Conservation (phyloP, 2,329 filamentous ascomycete species). For the Pseudogymnoascus verrucosus region DNA sequence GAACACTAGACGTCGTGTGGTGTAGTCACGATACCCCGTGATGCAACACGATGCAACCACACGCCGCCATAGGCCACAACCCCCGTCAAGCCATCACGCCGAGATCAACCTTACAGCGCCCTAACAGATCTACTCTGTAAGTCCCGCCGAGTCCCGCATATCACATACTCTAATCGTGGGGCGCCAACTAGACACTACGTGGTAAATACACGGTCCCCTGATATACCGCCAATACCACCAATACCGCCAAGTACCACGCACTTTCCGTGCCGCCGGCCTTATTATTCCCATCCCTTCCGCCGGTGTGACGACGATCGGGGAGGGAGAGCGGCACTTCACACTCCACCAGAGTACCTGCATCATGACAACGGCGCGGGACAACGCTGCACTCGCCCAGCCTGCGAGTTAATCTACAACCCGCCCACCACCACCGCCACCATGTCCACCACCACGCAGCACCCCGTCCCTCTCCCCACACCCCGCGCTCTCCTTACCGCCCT, state of each 20-base stretch:
- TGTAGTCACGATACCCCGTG: constrained; percentile 1
- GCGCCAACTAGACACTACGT: neutral
- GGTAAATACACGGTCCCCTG: neutral
- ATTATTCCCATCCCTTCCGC: constrained; percentile 6
- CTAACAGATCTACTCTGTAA: neutral
- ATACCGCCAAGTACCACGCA: neutral
- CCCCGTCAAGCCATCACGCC: neutral
- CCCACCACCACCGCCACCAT: neutral
- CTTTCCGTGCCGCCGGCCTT: neutral
- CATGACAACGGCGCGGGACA: constrained; percentile 8
- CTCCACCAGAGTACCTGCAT: constrained; percentile 5
- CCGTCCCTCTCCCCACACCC: constrained; percentile 18
- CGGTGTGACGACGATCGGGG: neutral
- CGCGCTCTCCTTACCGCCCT: constrained; percentile 24
- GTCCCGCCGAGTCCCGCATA: neutral
- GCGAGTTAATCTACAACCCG: neutral
- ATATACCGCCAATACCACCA: neutral
- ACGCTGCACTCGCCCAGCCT: neutral
- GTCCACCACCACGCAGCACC: neutral
- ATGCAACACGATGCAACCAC: constrained; percentile 3
- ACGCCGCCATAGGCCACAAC: neutral
- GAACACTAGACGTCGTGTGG: neutral
- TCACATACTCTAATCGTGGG: neutral
- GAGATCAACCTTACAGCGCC: neutral
- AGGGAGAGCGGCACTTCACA: neutral